Conservation (phyloP, 768 basidiomycete genomes). For the Pleurotus platypus region DNA sequence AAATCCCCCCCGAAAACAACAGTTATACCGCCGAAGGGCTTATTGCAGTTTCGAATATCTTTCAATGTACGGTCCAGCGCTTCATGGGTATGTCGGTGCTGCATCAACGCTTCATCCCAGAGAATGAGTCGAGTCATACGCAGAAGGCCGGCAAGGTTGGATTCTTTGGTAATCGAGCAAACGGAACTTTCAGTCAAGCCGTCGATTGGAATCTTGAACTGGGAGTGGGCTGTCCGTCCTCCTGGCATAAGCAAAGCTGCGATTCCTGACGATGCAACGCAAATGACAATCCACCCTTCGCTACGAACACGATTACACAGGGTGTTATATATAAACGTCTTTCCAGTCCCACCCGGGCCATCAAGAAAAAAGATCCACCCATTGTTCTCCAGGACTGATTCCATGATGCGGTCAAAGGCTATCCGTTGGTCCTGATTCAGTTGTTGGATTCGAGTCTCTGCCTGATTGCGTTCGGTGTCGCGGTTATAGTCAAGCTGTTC, state of each 20-base stretch:
- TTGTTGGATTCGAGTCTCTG: no score
- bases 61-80: no score
- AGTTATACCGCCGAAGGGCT: no score
- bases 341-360: conserved; percentile 41
- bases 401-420: conserved; percentile 24
- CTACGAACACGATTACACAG: conserved; percentile 24
- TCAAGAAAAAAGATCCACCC: conserved; percentile 16
- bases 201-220: conserved; percentile 44
- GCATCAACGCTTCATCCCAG: no score
- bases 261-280: conserved; percentile 34
- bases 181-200: conserved; percentile 18
- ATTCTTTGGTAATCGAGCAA: conserved; percentile 31
- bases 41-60: no score
- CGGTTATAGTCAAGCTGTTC: no score
- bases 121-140: no score
- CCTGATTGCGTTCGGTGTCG: no score
- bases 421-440: conserved; percentile 11
- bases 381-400: conserved; percentile 21
- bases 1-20: no score
- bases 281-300: conserved; percentile 32
- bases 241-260: conserved; percentile 18
- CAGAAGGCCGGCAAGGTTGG: conserved; percentile 27
- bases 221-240: conserved; percentile 44
- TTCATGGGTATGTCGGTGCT: no score
- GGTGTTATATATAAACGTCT: conserved; percentile 40